Conservation (phyloP, 371 early-diverging fungal genomes). For the Mucor velutinosus region DNA sequence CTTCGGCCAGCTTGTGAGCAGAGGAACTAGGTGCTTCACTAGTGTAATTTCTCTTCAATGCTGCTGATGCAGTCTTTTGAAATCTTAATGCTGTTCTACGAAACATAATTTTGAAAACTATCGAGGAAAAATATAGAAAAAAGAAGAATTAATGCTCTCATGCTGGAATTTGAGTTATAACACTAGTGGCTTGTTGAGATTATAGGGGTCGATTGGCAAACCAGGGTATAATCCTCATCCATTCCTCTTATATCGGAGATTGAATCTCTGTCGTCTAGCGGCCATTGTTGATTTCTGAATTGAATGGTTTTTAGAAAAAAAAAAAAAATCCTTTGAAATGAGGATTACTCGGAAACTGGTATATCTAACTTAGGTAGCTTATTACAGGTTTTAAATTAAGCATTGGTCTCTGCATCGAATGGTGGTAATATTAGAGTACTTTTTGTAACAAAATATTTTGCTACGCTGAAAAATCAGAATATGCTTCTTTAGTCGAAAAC, state of each 20-base stretch:
- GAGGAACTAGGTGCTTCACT: constrained; percentile 12
- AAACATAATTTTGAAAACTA: constrained; percentile 10
- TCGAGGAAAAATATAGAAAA: not conserved
- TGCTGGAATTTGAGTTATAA: constrained; percentile 3
- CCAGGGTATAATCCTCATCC: not conserved
- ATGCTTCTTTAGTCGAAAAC: not conserved
- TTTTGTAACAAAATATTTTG: not conserved
- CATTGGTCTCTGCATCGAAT: not conserved
- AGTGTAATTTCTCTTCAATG: constrained; percentile 14
- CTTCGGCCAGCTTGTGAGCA: constrained; percentile 43
- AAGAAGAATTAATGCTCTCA: constrained; percentile 1
- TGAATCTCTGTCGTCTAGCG: not conserved
- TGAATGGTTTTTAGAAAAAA: not conserved
- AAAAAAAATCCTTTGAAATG: not conserved
- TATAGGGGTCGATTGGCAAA: not conserved
- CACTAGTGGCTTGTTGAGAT: constrained; percentile 19
- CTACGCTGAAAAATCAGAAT: not conserved
- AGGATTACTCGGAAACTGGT: not conserved
- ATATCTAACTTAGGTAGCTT: not conserved
- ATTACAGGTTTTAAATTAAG: not conserved
- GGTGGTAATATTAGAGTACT: not conserved
- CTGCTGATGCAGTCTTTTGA: constrained; percentile 10
- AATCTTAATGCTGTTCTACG: constrained; percentile 13
- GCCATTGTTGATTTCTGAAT: too few relatives aligned
- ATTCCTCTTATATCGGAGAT: not conserved